Conservation (phyloP, 768 basidiomycete genomes). For the Suillus sp. region DNA sequence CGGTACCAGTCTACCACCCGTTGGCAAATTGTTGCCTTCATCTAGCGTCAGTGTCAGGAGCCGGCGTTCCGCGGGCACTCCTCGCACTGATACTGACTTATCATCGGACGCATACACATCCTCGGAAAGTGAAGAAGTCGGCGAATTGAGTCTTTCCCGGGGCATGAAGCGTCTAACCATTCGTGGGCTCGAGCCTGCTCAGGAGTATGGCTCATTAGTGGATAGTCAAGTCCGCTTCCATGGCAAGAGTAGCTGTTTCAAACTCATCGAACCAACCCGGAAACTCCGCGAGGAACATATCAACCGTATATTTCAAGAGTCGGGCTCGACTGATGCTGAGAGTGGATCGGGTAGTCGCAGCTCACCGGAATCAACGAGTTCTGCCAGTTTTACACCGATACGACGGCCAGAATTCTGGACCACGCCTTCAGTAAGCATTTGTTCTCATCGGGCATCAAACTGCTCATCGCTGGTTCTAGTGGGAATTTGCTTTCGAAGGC, state of each 20-base stretch:
- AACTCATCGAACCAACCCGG: slow-evolving; percentile 55
- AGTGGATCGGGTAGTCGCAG: slow-evolving; percentile 21
- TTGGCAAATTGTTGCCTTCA: slow-evolving; percentile 13
- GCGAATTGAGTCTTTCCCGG: slow-evolving; percentile 42
- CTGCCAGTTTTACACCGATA: slow-evolving; percentile 23
- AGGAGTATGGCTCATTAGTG: slow-evolving; percentile 31
- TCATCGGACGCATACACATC: slow-evolving; percentile 32
- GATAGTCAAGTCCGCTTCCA: slow-evolving; percentile 57
- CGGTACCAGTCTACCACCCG: slow-evolving; percentile 10
- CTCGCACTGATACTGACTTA: slow-evolving; percentile 30
- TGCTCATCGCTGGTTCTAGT: slow-evolving; percentile 38
- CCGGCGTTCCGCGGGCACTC: slow-evolving; percentile 24
- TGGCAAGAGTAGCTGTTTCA: slow-evolving; percentile 60
- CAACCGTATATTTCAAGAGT: slow-evolving; percentile 33
- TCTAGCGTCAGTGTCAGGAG: slow-evolving; percentile 14
- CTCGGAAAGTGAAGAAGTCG: slow-evolving; percentile 40
- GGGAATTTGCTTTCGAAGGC: slow-evolving; percentile 61
- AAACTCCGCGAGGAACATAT: slow-evolving; percentile 55
- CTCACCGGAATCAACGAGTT: slow-evolving; percentile 23
- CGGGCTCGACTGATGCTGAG: slow-evolving; percentile 13
- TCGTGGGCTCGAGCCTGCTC: slow-evolving; percentile 40
- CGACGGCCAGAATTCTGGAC: slow-evolving; percentile 58
- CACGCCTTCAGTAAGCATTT: slow-evolving; percentile 50
- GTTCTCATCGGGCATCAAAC: slow-evolving; percentile 6
- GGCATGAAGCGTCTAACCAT: slow-evolving; percentile 40